These are phyloP conservation scores for Hymenochaete sp. DNA, from an alignment of 1,284 basidiomycete species.

Conservation along the genomic window DNA sequence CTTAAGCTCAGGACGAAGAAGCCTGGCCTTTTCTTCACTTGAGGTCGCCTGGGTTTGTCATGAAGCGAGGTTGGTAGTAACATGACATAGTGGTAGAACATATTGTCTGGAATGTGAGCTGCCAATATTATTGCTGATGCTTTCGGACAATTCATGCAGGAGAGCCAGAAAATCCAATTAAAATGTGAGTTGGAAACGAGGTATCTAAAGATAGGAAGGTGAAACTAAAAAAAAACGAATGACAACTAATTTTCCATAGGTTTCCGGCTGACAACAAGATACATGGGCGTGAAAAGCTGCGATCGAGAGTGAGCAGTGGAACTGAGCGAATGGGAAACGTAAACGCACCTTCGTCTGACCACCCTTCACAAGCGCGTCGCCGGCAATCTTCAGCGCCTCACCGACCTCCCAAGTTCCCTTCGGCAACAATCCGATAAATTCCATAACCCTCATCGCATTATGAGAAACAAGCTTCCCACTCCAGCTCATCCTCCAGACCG, in stretches of 20 bases:
- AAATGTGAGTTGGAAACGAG: not conserved
- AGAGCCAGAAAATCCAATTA: not conserved
- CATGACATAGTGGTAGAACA: no score
- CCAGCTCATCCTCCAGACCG: constrained; percentile 85
- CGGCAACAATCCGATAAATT: constrained; percentile 75
- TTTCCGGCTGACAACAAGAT: constrained; percentile 61
- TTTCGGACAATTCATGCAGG: no score
- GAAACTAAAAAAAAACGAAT: not conserved
- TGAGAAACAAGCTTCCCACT: constrained; percentile 85
- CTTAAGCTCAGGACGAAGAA: no score
- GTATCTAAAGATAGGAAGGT: not conserved
- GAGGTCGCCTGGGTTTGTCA: no score
- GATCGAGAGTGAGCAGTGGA: constrained; percentile 12
- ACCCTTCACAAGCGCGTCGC: constrained; percentile 72
- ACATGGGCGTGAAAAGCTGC: constrained; percentile 79
- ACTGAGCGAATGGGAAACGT: not conserved
- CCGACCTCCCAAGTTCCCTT: constrained; percentile 92
- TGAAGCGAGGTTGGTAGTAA: no score
- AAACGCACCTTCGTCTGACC: constrained; percentile 74
- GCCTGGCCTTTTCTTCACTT: no score
- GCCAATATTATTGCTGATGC: no score
- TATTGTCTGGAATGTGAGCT: no score
- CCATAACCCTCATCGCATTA: constrained; percentile 69
- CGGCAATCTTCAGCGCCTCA: constrained; percentile 82
- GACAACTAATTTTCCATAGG: constrained; percentile 28